Conservation (phyloP, 805 yeast species). For the Ogataea henricii region DNA sequence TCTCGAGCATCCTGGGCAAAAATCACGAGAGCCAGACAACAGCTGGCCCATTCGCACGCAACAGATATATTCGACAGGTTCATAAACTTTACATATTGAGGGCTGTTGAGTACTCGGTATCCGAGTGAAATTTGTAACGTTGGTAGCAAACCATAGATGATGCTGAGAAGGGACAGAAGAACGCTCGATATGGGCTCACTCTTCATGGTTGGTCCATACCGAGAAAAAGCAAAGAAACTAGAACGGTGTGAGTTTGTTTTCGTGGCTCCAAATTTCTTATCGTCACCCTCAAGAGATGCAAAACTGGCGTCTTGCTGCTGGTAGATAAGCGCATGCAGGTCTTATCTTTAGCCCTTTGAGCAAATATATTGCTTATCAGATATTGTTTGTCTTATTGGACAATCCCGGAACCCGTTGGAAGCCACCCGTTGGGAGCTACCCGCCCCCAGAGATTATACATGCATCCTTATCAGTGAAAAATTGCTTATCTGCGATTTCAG, state of each 20-base stretch:
- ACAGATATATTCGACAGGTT: slow-evolving; percentile 8
- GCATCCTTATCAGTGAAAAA: neutral
- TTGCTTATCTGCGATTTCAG: neutral
- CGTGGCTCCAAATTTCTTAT: neutral
- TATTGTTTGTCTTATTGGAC: too few species aligned
- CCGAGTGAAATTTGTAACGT: slow-evolving; percentile 9
- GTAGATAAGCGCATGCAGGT: slow-evolving; percentile 3
- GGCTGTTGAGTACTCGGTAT: slow-evolving; percentile 3
- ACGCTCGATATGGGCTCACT: neutral
- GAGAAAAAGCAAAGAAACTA: neutral
- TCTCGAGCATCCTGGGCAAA: neutral
- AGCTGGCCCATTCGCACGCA: neutral
- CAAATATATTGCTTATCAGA: neutral
- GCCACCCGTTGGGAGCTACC: too few species aligned
- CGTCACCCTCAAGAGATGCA: neutral
- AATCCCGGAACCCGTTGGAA: too few species aligned
- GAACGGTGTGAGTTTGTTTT: too few species aligned
- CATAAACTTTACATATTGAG: slow-evolving; percentile 5
- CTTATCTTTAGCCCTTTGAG: neutral
- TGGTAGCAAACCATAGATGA: slow-evolving; percentile 9
- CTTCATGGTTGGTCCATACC: slow-evolving; percentile 3
- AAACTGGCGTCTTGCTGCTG: neutral
- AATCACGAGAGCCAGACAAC: neutral
- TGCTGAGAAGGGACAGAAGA: slow-evolving; percentile 3
- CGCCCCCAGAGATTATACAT: too few species aligned